These are phyloP conservation scores for Alternaria sp. DNA, from an alignment of 2,329 filamentous ascomycete species.

Conservation along the genomic window DNA sequence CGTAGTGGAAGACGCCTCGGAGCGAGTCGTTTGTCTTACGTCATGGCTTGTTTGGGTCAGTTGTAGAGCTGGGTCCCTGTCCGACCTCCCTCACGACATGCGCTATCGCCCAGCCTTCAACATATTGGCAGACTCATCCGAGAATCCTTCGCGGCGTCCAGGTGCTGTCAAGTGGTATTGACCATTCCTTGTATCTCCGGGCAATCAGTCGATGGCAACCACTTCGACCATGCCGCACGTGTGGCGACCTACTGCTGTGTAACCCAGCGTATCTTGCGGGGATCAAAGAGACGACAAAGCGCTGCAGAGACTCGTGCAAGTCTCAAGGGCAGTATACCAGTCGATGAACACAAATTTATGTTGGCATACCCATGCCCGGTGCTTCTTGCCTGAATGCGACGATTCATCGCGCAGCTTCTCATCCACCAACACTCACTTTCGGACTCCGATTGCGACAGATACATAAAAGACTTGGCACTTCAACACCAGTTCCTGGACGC, in stretches of 20 bases:
- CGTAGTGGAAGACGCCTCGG: constrained; percentile 15
- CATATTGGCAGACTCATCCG: neutral
- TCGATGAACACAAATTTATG: neutral
- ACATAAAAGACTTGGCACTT: neutral
- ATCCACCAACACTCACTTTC: neutral
- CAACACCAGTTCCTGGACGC: neutral
- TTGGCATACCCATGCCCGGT: neutral
- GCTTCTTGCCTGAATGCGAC: neutral
- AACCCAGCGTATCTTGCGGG: neutral
- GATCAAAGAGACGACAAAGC: neutral
- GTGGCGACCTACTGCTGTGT: neutral
- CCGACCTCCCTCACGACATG: neutral
- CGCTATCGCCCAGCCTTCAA: neutral
- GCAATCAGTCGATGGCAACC: neutral
- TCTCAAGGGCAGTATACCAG: neutral
- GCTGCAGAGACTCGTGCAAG: neutral
- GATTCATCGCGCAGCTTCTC: neutral
- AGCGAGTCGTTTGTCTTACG: constrained; percentile 18
- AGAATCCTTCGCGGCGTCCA: neutral
- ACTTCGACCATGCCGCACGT: neutral
- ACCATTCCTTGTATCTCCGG: neutral
- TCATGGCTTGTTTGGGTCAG: constrained; percentile 24
- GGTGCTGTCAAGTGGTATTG: neutral
- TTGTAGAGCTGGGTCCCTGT: constrained; percentile 14
- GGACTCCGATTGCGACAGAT: neutral